Percentiles rank a stretch among this genome's conserved stretches.
Conservation (phyloP, 768 basidiomycete species). For the Cystobasidium onofrii region DNA sequence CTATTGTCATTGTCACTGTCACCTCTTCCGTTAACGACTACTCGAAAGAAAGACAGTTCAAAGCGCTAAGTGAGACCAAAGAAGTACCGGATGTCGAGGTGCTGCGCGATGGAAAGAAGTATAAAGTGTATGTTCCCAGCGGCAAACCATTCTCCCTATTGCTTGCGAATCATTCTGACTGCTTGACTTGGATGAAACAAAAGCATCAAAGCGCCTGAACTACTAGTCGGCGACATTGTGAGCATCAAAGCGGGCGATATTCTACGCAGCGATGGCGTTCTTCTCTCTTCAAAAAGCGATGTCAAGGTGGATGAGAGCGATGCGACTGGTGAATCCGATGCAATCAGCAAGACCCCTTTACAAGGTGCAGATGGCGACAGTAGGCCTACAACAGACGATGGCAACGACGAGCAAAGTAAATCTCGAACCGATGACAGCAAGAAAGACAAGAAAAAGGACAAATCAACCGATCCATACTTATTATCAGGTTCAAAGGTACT, state of each 20-base stretch:
- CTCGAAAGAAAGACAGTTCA: constrained; percentile 95
- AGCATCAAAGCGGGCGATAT: constrained; percentile 24
- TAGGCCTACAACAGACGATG: neutral
- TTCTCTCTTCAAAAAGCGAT: constrained; percentile 1
- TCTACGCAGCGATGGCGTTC: constrained; percentile 22
- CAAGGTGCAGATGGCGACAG: neutral
- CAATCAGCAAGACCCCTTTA: constrained; percentile 22
- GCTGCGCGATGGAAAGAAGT: constrained; percentile 56
- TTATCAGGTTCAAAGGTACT: constrained; percentile 29
- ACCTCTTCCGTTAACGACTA: constrained; percentile 69
- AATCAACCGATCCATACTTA: constrained; percentile 6
- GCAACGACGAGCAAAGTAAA: too few species aligned
- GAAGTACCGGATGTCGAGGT: constrained; percentile 82
- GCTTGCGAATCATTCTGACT: neutral
- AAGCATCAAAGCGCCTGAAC: constrained; percentile 19
- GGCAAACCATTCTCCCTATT: neutral
- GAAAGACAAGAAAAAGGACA: constrained; percentile 2
- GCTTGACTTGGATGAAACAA: neutral
- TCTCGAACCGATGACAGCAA: neutral
- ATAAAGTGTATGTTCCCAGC: constrained; percentile 2
- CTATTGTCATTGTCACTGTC: constrained; percentile 49
- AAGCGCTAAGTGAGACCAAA: constrained; percentile 78
- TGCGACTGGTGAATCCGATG: constrained; percentile 29
- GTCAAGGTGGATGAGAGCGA: constrained; percentile 29
- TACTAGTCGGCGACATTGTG: constrained; percentile 31